Evolutionary conservation across 1,139 yeast genomes (phyloP).

Genomic region (Magnusiomyces clavatus): DNA sequence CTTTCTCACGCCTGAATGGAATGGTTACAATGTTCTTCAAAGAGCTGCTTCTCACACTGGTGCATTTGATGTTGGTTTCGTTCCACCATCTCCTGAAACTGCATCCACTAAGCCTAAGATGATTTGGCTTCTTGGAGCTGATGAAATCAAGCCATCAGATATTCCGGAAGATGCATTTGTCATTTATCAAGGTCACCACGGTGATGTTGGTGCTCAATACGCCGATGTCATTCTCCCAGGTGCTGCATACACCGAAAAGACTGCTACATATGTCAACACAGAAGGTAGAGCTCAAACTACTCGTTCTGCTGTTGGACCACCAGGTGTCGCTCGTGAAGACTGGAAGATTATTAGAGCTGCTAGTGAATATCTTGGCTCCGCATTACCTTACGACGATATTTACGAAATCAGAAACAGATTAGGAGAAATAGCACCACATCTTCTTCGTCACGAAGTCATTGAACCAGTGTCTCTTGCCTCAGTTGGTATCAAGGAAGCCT

Average conservation of each 20-base stretch:
- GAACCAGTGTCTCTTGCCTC: conserved; percentile 56
- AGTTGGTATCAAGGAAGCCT: conserved; percentile 48
- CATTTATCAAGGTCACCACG: conserved; percentile 88
- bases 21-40: conserved; percentile 73
- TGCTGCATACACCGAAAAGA: conserved; percentile 82
- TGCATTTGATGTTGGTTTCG: conserved; percentile 80
- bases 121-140: conserved; percentile 78
- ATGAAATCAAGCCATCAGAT: conserved; percentile 61
- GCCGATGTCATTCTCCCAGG: conserved; percentile 88
- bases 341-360: conserved; percentile 86
- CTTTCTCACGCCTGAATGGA: conserved; percentile 70
- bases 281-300: conserved; percentile 86
- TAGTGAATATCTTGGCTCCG: conserved; percentile 64
- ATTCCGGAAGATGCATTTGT: conserved; percentile 84
- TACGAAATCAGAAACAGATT: conserved; percentile 63
- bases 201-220: conserved; percentile 80
- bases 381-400: conserved; percentile 72
- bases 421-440: conserved; percentile 74
- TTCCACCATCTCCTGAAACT: conserved; percentile 43
- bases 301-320: conserved; percentile 85
- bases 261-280: conserved; percentile 83
- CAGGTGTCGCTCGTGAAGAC: conserved; percentile 88
- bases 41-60: conserved; percentile 85
- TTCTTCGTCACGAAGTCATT: conserved; percentile 65
- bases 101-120: conserved; percentile 58